A percentile compares a stretch with the other conserved stretches of the same genome.
These are phyloP conservation scores for Climacium dendroides DNA, from an alignment of 225 moss, liverwort and hornwort species.

Conservation along the genomic window DNA sequence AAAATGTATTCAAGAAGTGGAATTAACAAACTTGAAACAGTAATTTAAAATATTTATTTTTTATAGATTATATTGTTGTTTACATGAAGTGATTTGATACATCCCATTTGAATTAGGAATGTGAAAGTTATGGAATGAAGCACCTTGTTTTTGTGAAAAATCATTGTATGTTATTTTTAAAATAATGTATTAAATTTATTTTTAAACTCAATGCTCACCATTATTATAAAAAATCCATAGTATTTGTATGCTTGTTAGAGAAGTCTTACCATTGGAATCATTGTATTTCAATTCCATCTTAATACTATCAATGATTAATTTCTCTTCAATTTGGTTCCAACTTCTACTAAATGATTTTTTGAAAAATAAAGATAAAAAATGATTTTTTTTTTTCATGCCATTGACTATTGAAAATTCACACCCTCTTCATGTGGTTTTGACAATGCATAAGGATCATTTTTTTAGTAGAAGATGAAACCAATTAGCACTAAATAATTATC, in stretches of 20 bases:
- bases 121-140: background rate
- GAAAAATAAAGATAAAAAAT: too few species aligned
- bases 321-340: fast-evolving
- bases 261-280: too few species aligned
- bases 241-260: background rate
- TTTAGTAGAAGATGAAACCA: background rate
- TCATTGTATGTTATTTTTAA: too few species aligned
- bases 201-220: background rate
- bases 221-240: background rate
- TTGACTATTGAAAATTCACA: background rate
- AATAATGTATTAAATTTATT: background rate
- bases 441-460: background rate
- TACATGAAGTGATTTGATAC: background rate
- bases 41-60: background rate
- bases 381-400: background rate
- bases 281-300: background rate
- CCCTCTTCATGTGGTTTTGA: background rate
- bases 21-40: background rate
- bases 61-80: background rate
- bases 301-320: too few species aligned
- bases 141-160: fast-evolving
- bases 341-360: too few species aligned
- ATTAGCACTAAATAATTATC: background rate
- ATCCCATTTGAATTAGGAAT: background rate
- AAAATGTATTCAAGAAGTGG: background rate